These are phyloP conservation scores for Bisporella sp. DNA, from an alignment of 2,329 filamentous ascomycete genomes.

Conservation along the genomic window DNA sequence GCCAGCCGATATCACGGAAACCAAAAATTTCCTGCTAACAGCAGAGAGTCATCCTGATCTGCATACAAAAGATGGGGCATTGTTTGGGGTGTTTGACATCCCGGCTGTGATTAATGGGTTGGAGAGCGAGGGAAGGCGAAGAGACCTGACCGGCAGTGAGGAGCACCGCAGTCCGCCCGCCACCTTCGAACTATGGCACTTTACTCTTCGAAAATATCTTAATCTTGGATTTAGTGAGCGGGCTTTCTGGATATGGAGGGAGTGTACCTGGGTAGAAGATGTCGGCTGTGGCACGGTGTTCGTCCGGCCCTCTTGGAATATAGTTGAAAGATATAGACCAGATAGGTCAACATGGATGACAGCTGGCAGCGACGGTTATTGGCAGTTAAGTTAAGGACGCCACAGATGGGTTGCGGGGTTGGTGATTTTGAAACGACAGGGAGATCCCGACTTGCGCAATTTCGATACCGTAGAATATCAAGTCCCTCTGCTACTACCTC, in stretches of 20 bases:
- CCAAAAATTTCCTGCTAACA: constrained; percentile 2
- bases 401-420: too few species aligned
- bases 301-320: constrained; percentile 8
- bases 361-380: too few species aligned
- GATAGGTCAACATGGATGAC: too few species aligned
- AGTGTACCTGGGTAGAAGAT: constrained; percentile 5
- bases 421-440: too few species aligned
- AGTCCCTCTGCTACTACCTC: too few species aligned
- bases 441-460: too few species aligned
- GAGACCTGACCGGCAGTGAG: background rate
- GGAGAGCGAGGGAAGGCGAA: background rate
- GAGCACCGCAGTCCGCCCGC: constrained; percentile 10
- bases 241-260: constrained; percentile 7
- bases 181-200: constrained; percentile 11
- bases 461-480: too few species aligned
- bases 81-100: background rate
- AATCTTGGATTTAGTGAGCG: constrained; percentile 6
- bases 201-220: constrained; percentile 10
- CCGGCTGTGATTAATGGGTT: background rate
- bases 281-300: constrained; percentile 10
- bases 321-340: constrained; percentile 7
- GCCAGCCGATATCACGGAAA: constrained; percentile 8
- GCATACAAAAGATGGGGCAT: constrained; percentile 5
- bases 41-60: constrained; percentile 7
- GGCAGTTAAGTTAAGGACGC: too few species aligned